Evolutionary conservation across 768 basidiomycete species (phyloP), one percentile per base, ranked within the genome.

Genomic region (Daedalea quercina): DNA sequence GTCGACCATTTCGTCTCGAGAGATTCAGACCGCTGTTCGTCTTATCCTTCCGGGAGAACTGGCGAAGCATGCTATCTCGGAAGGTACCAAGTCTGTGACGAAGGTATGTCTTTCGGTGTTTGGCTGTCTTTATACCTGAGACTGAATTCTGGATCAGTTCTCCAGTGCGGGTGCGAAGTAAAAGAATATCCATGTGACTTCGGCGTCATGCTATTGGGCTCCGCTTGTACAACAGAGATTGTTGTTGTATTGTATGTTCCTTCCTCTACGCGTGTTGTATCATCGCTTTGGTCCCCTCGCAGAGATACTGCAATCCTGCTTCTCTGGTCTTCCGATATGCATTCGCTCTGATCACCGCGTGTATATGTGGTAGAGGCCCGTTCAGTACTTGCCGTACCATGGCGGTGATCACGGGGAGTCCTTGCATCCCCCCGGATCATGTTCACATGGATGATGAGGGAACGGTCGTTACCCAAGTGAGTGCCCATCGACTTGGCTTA

Each of bases 1-100:
- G 73, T 96, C 95, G 8, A 98, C 94, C 31, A 97, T 98, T 69
- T 96, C 95, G 37, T 96, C 94, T 47, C 92, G 94, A 58, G 94
- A 98, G 73, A 97, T 97, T 61, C 94, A 98, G 71, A 98, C 95
- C 34, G 82, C 94, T 42, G 96, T 98, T 50, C 89, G 95, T 58
- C 82, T 97, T 51, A 95, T 99, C 70, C 87, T 99, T 23, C 94
- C 95, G 61, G 93, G 91, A 68, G 93, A 94, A 73, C 84, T 95
- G 50, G 87, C 91, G 64, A 95, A 94, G 78, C 90, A 91, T 70
- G 89, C 87, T 58, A 90, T 92, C 68, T 95, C 90, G 49, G 92
- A 95, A 74, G 94, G 94, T 49, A 95, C 90, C 56, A 93, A 93
- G 73, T 87, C 86, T 46, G 91, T 93, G 59, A 94, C 90, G 66